Conservation (phyloP, 768 basidiomycete genomes). For the Candolleomyces eurysporus region DNA sequence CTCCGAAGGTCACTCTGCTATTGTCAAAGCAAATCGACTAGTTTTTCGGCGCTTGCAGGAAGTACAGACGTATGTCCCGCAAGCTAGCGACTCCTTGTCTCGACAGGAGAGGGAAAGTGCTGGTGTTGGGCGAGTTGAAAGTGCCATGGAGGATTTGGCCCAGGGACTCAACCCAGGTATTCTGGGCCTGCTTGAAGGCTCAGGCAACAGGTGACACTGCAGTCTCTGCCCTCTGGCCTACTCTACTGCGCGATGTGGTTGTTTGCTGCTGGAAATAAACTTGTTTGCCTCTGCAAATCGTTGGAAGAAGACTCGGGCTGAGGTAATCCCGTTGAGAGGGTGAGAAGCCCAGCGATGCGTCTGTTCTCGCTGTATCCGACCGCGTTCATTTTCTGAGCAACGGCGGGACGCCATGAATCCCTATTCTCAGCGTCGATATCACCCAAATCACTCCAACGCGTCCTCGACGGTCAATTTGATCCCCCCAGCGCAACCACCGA, state of each 20-base stretch:
- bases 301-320: not conserved
- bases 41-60: slow-evolving; percentile 54
- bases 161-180: slow-evolving; percentile 30
- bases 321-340: not conserved
- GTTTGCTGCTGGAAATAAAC: not conserved
- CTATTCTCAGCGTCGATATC: slow-evolving; percentile 41
- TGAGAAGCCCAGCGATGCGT: not conserved
- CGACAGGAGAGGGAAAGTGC: slow-evolving; percentile 14
- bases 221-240: slow-evolving; percentile 8
- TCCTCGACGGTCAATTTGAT: slow-evolving; percentile 56
- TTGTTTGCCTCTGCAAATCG: no score
- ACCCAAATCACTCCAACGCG: slow-evolving; percentile 36
- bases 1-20: slow-evolving; percentile 25
- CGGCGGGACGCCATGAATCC: slow-evolving; percentile 11
- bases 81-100: slow-evolving; percentile 24
- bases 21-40: slow-evolving; percentile 45
- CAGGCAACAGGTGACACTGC: slow-evolving; percentile 22
- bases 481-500: slow-evolving; percentile 17
- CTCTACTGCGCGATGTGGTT: not conserved
- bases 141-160: slow-evolving; percentile 36
- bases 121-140: slow-evolving; percentile 46
- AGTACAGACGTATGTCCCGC: slow-evolving; percentile 45
- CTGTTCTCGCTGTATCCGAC: slow-evolving; percentile 5
- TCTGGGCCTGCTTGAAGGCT: slow-evolving; percentile 47
- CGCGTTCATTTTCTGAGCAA: slow-evolving; percentile 6